Base-by-base conservation (phyloP, 345 rosid genomes). In the Erodium maritimum region DNA sequence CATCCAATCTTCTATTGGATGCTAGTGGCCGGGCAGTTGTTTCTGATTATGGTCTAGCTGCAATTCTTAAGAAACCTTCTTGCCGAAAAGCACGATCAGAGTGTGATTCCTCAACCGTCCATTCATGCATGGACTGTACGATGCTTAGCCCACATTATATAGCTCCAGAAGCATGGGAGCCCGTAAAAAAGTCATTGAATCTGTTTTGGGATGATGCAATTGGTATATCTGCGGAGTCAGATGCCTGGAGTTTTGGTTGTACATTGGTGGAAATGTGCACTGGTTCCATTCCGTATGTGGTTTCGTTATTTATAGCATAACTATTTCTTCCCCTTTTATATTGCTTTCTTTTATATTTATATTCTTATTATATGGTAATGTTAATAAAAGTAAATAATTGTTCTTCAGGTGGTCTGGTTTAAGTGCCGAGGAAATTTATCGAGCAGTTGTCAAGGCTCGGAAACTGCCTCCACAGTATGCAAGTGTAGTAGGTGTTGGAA, bases 231-330 rank as follows among this genome's bases (percentile, higher is more conserved):
- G 76, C 77, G 24, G 95, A 89, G 65, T 88, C 99, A 21, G 99
- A 93, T 82, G 95, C 99, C 50, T 93, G 96, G 99, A 89, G 96
- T 77, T 93, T 93, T 75, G 96, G 96, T 65, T 93, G 99, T 71
- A 87, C 99, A 46, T 76, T 93, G 78, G 95, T 93, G 66, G 96
- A 93, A 74, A 93, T 93, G 96, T 93, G 99, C 85, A 93, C 99
- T 54, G 99, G 96, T 63, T 87, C 89, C 72, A 80, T 75, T 37
- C 99, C 96, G 97, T 93, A 89, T 58, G 95, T 85, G 73, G 70
- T 71, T 42, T 10, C 8, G 14, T 42, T 42, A 42, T 42, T 42
- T n/a, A n/a, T n/a, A n/a, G 17, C 48, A 42, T 10, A 42, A 0
- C 48, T 42, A 29, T 68, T 54, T 58, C 63, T 62, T 51, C 18